Evolutionary conservation across 495 filamentous ascomycete genomes (phyloP).

Genomic region (Clohesyomyces aquaticus): DNA sequence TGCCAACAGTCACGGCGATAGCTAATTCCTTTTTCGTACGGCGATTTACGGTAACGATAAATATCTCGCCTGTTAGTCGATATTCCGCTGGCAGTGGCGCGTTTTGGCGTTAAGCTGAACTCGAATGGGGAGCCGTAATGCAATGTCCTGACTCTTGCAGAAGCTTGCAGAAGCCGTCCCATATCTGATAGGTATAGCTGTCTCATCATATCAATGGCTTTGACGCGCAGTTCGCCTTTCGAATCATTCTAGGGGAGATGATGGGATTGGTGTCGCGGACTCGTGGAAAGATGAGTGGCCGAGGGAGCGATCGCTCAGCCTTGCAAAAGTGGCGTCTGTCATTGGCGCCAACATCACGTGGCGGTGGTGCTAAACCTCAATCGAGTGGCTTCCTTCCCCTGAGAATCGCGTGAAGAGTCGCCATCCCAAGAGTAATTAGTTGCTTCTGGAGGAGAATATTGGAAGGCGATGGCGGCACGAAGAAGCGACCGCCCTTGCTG

Average conservation of each 20-base stretch:
- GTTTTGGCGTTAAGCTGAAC: not conserved
- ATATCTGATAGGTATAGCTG: not conserved
- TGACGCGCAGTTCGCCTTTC: not conserved
- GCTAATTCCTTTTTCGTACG: not conserved
- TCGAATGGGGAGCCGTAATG: not conserved
- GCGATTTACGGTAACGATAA: not conserved
- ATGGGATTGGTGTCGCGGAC: not conserved
- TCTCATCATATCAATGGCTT: slow-evolving; percentile 9
- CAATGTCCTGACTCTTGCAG: slow-evolving; percentile 22
- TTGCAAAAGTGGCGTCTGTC: not conserved
- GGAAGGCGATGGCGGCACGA: not conserved
- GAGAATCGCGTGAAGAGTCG: slow-evolving; percentile 1
- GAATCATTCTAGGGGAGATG: slow-evolving; percentile 13
- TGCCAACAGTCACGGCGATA: not conserved
- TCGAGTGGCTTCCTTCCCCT: slow-evolving; percentile 18
- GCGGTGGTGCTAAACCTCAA: not conserved
- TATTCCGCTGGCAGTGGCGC: not conserved
- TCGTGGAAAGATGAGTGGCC: slow-evolving; percentile 3
- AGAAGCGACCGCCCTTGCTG: not conserved
- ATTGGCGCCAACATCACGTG: slow-evolving; percentile 28
- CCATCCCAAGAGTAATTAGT: not conserved
- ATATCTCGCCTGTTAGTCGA: not conserved
- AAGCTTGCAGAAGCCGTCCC: slow-evolving; percentile 9
- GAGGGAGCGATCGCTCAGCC: slow-evolving; percentile 11
- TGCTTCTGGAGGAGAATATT: not conserved